phyloP scores from a whole-genome alignment of 1,284 basidiomycete genomes.

The Cystobasidium pallidum region DNA sequence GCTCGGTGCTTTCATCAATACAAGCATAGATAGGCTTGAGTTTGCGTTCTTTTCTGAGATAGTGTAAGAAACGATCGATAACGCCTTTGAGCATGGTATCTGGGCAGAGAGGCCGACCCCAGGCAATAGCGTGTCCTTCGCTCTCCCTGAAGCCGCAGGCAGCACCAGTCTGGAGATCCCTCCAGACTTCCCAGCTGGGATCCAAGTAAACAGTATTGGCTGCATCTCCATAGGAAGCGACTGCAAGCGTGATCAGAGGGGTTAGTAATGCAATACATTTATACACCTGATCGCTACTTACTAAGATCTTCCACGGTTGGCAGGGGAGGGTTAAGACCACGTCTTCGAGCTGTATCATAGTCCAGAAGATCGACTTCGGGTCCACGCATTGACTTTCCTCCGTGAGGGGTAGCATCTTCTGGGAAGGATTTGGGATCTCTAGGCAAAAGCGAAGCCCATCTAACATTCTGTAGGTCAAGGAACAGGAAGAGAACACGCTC shows the following conservation, averaged over 20 bases:
- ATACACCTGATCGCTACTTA: conserved; percentile 46
- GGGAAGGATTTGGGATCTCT: conserved; percentile 58
- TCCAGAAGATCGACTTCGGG: conserved; percentile 41
- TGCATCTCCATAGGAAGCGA: conserved; percentile 64
- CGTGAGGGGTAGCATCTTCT: conserved; percentile 35
- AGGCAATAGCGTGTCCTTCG: conserved; percentile 59
- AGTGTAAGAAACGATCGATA: conserved; percentile 59
- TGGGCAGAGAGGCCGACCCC: conserved; percentile 63
- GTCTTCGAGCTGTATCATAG: conserved; percentile 27
- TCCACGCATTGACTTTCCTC: conserved; percentile 36
- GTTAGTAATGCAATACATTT: not conserved
- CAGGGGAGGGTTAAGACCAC: conserved; percentile 38
- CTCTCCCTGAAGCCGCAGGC: conserved; percentile 59
- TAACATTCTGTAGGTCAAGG: conserved; percentile 91
- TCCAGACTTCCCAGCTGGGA: conserved; percentile 64
- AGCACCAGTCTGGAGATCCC: conserved; percentile 60
- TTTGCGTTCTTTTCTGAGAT: conserved; percentile 56
- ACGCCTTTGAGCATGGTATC: conserved; percentile 59
- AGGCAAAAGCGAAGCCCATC: conserved; percentile 91
- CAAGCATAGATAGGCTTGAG: conserved; percentile 65
- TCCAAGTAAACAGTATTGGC: conserved; percentile 65
- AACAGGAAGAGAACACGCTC: conserved; percentile 81
- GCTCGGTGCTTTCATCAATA: conserved; percentile 60
- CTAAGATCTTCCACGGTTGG: conserved; percentile 43
- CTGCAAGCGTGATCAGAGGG: not conserved